Base-by-base conservation (phyloP, 1,284 basidiomycete genomes). In the Cutaneotrichosporon cyanovorans region DNA sequence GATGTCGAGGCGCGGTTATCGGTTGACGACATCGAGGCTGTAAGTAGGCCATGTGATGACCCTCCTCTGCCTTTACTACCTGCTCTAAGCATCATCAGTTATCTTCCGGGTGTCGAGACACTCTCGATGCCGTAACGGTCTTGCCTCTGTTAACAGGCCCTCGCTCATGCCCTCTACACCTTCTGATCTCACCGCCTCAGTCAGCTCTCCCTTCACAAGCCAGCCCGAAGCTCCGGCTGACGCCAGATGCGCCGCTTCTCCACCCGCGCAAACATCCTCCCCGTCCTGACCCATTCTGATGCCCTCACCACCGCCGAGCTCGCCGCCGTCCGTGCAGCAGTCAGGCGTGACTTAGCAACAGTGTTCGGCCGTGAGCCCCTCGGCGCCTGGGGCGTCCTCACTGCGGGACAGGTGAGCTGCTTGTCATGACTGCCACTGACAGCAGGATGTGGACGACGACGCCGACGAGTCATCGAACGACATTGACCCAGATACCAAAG, bases 261-360 rank as follows among this genome's bases (percentile, higher is more conserved):
- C 0, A 47, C 38, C 12, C 58, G 66, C 35, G 55, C 60, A 23
- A 68, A 69, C 42, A 60, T 70, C 32, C 51, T 70, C 3, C 66
- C 66, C 1, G 48, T 70, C 19, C 48, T 70, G 15, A 58, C 64
- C 7, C 60, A 63, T 35, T 48, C 56, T 16, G 68, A 70, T 45
- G 53, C 51, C 3, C 48, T 70, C 19, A 65, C 65, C 7, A 49
- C 48, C 2, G 32, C 42, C 9, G 61, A 69, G 43, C 59, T 66
- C 11, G 42, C 41, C 3, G 39, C 33, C 1, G 63, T 61, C 14
- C 53, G 55, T 21, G 20, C 19, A 1, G 60, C 58, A 9, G 56
- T 66, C 1, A 36, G 56, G 14, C 44, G 57, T 15, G 67, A 65
- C 45, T 46, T 69, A 10, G 36, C 50, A 1, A 30, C 52, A 7